Evolutionary conservation across 2,329 filamentous ascomycete genomes (phyloP).

Genomic region (Fusarium sacchari): DNA sequence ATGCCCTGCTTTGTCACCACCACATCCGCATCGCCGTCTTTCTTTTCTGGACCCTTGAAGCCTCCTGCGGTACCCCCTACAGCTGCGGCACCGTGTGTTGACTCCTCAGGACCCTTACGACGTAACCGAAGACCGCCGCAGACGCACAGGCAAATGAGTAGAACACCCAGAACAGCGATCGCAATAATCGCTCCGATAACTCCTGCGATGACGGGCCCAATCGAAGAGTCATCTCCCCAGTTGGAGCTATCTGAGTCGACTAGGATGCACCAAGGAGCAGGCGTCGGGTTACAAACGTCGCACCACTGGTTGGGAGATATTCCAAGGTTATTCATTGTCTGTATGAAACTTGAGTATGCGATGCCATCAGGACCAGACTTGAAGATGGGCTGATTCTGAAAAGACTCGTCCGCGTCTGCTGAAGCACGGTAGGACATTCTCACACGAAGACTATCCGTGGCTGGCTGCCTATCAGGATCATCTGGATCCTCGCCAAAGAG

Average conservation of each 20-base stretch:
- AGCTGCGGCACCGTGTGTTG: conserved; percentile 4
- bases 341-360: conserved; percentile 52
- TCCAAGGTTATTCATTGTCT: conserved; percentile 50
- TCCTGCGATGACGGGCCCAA: conserved; percentile 55
- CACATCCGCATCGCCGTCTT: conserved; percentile 56
- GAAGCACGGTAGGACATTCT: conserved; percentile 67
- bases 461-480: conserved; percentile 40
- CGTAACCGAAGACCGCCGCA: conserved; percentile 49
- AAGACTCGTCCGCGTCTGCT: conserved; percentile 49
- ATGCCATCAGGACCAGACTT: conserved; percentile 50
- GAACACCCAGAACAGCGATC: conserved; percentile 49
- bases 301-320: conserved; percentile 56
- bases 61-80: conserved; percentile 50
- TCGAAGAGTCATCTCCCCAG: neutral
- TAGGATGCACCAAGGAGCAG: conserved; percentile 52
- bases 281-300: conserved; percentile 49
- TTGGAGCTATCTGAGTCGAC: neutral
- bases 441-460: conserved; percentile 56
- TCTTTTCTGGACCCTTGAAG: conserved; percentile 59
- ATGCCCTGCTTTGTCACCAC: conserved; percentile 51
- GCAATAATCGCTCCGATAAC: conserved; percentile 58
- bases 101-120: conserved; percentile 22
- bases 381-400: conserved; percentile 56
- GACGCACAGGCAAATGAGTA: conserved; percentile 46
- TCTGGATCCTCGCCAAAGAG: conserved; percentile 51